Evolutionary conservation across 2,329 filamentous ascomycete species (phyloP).

Genomic region (Nemania sp.): DNA sequence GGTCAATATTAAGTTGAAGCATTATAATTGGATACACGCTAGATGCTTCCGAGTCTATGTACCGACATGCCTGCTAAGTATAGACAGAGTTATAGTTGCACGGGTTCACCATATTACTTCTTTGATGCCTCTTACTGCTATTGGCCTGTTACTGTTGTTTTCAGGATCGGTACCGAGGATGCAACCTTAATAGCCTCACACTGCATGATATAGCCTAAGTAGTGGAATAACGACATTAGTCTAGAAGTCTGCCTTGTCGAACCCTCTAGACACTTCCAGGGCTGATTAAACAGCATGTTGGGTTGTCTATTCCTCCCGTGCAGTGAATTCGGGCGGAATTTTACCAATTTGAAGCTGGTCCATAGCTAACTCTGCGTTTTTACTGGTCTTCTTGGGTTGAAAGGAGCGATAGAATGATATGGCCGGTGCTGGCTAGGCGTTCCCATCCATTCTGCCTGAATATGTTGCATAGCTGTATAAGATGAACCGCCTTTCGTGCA

Average conservation of each 20-base stretch:
- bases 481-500: neutral
- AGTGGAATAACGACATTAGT: neutral
- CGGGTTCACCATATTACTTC: neutral
- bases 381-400: slow-evolving; percentile 1
- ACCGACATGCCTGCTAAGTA: neutral
- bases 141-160: slow-evolving; percentile 10
- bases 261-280: neutral
- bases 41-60: neutral
- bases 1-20: neutral
- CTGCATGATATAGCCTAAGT: slow-evolving; percentile 18
- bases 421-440: slow-evolving; percentile 7
- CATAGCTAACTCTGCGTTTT: neutral
- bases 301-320: too few species aligned
- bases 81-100: neutral
- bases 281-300: too few species aligned
- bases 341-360: neutral
- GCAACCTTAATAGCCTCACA: slow-evolving; percentile 4
- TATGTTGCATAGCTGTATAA: slow-evolving; percentile 13
- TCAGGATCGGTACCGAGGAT: slow-evolving; percentile 13
- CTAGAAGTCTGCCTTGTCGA: neutral
- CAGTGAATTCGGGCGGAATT: too few species aligned
- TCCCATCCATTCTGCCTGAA: slow-evolving; percentile 21
- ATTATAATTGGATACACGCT: neutral
- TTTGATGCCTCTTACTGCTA: neutral
- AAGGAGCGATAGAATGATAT: slow-evolving; percentile 17